phyloP scores from a whole-genome alignment of 768 basidiomycete species.

The Hygrophoropsis aurantiaca region DNA sequence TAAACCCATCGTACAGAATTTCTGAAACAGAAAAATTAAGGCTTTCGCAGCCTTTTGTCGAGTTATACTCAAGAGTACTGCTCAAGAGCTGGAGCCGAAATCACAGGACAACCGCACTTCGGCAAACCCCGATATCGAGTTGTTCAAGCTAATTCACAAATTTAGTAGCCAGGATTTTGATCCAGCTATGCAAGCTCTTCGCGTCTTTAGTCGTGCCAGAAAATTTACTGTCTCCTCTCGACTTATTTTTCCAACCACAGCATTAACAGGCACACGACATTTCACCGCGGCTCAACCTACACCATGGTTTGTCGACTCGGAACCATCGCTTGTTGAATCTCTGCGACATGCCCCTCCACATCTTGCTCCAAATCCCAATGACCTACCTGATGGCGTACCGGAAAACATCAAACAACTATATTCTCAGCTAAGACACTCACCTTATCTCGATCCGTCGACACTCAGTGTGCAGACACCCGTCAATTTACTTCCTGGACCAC shows the following conservation, averaged over 20 bases:
- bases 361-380: conserved; percentile 25
- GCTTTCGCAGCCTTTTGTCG: too few species aligned
- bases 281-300: conserved; percentile 13
- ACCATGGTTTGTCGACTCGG: conserved; percentile 72
- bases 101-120: conserved; percentile 14
- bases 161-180: conserved; percentile 9
- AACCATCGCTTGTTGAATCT: conserved; percentile 16
- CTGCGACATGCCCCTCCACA: conserved; percentile 21
- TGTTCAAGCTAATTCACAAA: conserved; percentile 20
- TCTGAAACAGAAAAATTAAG: too few species aligned
- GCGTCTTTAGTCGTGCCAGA: conserved; percentile 11
- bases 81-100: conserved; percentile 6
- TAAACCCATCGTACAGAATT: conserved; percentile 56
- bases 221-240: background rate
- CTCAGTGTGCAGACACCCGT: conserved; percentile 56
- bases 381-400: conserved; percentile 53
- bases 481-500: conserved; percentile 53
- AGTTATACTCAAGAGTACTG: too few species aligned
- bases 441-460: conserved; percentile 63
- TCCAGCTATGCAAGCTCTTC: conserved; percentile 1
- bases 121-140: conserved; percentile 15
- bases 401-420: conserved; percentile 54
- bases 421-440: conserved; percentile 54
- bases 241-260: background rate
- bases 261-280: background rate